Evolutionary conservation across 2,329 filamentous ascomycete genomes (phyloP), one percentile per base, ranked within the genome.

Genomic region (Epichloe sibirici): DNA sequence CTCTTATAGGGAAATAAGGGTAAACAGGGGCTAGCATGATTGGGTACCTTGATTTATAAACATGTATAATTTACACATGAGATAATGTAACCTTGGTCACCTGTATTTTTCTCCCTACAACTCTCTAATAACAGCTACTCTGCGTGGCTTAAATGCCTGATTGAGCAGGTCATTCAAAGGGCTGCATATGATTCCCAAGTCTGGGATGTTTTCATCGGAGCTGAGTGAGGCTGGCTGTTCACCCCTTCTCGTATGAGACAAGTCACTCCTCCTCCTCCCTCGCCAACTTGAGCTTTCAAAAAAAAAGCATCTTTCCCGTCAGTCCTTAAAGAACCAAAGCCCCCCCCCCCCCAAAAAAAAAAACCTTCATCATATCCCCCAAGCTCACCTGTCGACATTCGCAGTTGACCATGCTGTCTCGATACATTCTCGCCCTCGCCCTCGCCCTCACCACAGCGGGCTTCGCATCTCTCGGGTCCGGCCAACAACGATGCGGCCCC

Each of bases 401-500:
- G n/a, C 38, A 13, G 4, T 28, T 37, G 38, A 28, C 17, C 4
- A 65, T 66, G 63, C 55, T 66, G 35, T 51, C 57, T 43, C 50
- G 40, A n/a, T 55, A 58, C 17, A 40, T 63, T 48, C 39, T 63
- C 51, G 28, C 57, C 17, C 43, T 55, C 6, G 42, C 58, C 28
- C 39, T 63, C 51, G 28, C 57, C 17, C 43, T 55, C 6, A 38
- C 58, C 23, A 47, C 55, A 6, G 51, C 62, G n/a, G 53, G 57
- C 51, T 45, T 66, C 28, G 8, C 8, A 17, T 49, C 57, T 43
- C 23, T 56, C 25, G 25, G 38, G 0, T 40, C 53, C 23, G 46
- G 50, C 11, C 58, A 52, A 2, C 57, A 43, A 9, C 39, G 50
- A 7, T 68, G 66, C 53, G 64, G 66, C 45, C 49, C 59, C 56